Evolutionary conservation across 1,284 basidiomycete genomes (phyloP).

Genomic region (Puccinia hordei): DNA sequence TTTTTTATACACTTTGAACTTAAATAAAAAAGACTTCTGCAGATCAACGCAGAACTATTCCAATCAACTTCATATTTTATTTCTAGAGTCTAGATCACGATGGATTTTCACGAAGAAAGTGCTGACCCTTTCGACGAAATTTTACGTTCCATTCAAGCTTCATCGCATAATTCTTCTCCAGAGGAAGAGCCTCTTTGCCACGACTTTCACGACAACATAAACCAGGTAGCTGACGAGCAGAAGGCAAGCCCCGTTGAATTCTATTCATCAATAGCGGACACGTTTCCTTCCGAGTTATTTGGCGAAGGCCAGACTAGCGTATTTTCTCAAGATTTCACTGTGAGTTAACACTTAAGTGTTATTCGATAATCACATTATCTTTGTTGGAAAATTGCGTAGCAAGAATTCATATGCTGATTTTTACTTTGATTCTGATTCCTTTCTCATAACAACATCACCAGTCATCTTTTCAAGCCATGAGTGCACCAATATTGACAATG

Average conservation of each 20-base stretch:
- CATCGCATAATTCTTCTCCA: constrained; percentile 22
- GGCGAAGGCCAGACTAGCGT: not conserved
- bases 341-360: not conserved
- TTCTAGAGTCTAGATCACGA: constrained; percentile 10
- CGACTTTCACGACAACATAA: not conserved
- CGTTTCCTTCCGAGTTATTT: constrained; percentile 16
- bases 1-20: constrained; percentile 4
- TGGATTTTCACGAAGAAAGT: constrained; percentile 46
- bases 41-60: constrained; percentile 1
- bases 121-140: constrained; percentile 43
- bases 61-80: no score
- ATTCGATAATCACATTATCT: not conserved
- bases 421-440: not conserved
- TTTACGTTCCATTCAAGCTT: constrained; percentile 31
- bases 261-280: constrained; percentile 24
- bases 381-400: not conserved
- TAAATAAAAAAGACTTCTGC: not conserved
- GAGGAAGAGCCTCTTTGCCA: constrained; percentile 21
- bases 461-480: constrained; percentile 45
- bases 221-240: constrained; percentile 9
- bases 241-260: constrained; percentile 2
- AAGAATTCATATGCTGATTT: not conserved
- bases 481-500: constrained; percentile 30
- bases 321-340: constrained; percentile 6
- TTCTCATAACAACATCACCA: not conserved